Percentiles rank a stretch among this genome's conserved stretches.
Conservation (phyloP, 768 basidiomycete genomes). For the Punctularia strigosozonata region DNA sequence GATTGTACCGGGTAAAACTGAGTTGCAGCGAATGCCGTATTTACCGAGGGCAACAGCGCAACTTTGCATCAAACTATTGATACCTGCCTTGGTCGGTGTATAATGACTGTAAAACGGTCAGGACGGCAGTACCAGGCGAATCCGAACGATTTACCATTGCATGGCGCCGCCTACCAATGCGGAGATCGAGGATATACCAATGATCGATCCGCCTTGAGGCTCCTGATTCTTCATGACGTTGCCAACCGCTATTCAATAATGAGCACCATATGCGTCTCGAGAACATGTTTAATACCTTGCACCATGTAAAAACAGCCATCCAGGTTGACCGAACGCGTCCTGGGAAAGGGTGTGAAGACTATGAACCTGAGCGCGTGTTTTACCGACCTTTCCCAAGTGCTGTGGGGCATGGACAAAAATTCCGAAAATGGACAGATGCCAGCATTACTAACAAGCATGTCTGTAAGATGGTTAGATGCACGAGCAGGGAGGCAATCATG, state of each 20-base stretch:
- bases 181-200: constrained; percentile 69
- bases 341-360: too few relatives aligned
- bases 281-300: constrained; percentile 29
- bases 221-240: constrained; percentile 62
- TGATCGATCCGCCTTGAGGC: constrained; percentile 64
- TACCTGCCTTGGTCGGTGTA: constrained; percentile 71
- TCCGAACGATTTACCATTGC: constrained; percentile 32
- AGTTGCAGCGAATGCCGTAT: constrained; percentile 62
- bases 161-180: constrained; percentile 67
- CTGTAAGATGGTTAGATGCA: too few relatives aligned
- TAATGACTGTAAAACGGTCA: constrained; percentile 38
- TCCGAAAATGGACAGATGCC: constrained; percentile 73
- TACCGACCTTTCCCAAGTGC: constrained; percentile 54
- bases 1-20: constrained; percentile 66
- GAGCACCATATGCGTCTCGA: neutral
- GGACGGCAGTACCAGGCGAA: neutral
- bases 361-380: too few relatives aligned
- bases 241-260: constrained; percentile 37
- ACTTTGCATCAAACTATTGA: constrained; percentile 70
- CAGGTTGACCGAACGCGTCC: constrained; percentile 59
- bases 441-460: constrained; percentile 43
- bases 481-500: constrained; percentile 1
- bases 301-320: constrained; percentile 66
- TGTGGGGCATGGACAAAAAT: constrained; percentile 56
- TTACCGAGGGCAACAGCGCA: constrained; percentile 71